These are phyloP conservation scores for Solanum megistacrolobum DNA, from an alignment of 257 asterid species.

Conservation along the genomic window DNA sequence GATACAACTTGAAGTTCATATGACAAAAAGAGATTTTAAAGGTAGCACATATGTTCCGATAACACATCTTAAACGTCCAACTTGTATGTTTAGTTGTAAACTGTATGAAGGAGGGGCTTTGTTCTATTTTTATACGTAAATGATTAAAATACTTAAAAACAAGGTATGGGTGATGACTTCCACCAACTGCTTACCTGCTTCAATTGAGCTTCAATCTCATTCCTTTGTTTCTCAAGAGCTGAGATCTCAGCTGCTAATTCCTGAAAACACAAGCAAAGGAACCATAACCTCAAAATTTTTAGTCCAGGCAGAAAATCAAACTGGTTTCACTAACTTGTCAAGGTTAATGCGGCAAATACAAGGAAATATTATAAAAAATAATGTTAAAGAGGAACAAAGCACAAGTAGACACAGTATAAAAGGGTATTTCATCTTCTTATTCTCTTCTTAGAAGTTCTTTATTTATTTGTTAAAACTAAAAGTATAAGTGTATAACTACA, in stretches of 20 bases:
- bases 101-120: not conserved
- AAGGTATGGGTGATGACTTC: not conserved
- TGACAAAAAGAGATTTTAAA: not conserved
- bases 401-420: not conserved
- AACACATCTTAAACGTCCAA: not conserved
- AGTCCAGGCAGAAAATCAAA: not conserved
- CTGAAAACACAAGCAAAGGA: constrained; percentile 34
- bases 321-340: not conserved
- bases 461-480: not conserved
- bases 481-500: not conserved
- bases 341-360: not conserved
- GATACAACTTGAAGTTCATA: not conserved
- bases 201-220: constrained; percentile 81
- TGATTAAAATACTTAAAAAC: not conserved
- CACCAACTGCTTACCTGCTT: constrained; percentile 45
- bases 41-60: not conserved
- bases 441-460: not conserved
- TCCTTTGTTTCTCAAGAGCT: constrained; percentile 75
- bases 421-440: not conserved
- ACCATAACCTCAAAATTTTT: not conserved
- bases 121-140: not conserved
- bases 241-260: constrained; percentile 72
- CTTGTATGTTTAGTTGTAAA: not conserved
- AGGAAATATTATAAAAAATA: not conserved
- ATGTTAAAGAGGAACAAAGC: not conserved